Evolutionary conservation across 805 yeast genomes (phyloP).

Genomic region (Yarrowia porcina): DNA sequence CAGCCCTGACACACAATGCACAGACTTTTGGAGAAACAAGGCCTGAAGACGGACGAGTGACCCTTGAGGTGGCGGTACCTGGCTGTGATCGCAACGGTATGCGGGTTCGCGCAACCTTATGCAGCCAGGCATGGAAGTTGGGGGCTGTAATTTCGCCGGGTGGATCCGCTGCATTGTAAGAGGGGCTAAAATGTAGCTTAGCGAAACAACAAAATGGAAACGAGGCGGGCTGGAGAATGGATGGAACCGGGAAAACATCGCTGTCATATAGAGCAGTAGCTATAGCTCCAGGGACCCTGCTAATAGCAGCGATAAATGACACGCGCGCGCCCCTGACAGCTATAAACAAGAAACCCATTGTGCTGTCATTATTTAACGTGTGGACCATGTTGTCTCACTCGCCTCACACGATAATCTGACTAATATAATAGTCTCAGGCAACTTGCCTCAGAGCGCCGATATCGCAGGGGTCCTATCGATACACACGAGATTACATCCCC

Average conservation of each 20-base stretch:
- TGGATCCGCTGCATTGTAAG: not conserved
- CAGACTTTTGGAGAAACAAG: no score
- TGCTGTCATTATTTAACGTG: not conserved
- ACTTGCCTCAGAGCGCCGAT: not conserved
- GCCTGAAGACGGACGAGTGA: no score
- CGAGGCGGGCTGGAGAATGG: not conserved
- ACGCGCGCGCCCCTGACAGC: not conserved
- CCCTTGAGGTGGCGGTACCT: not conserved
- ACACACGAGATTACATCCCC: not conserved
- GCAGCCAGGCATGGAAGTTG: not conserved
- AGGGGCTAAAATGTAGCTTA: conserved; percentile 5
- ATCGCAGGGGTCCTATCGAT: not conserved
- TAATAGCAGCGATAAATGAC: not conserved
- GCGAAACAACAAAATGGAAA: not conserved
- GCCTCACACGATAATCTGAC: conserved; percentile 3
- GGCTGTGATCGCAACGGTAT: not conserved
- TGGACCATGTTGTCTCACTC: not conserved
- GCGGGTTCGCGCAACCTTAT: not conserved
- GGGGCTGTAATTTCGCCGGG: not conserved
- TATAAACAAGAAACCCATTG: not conserved
- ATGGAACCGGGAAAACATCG: not conserved
- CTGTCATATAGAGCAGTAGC: no score
- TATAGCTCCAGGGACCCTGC: no score
- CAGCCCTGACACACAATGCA: not conserved
- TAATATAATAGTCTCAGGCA: not conserved